Percentiles rank a stretch among this genome's conserved stretches.
Evolutionary conservation across 2,329 filamentous ascomycete species (phyloP).

Genomic region (Trichoderma cornu-damae): DNA sequence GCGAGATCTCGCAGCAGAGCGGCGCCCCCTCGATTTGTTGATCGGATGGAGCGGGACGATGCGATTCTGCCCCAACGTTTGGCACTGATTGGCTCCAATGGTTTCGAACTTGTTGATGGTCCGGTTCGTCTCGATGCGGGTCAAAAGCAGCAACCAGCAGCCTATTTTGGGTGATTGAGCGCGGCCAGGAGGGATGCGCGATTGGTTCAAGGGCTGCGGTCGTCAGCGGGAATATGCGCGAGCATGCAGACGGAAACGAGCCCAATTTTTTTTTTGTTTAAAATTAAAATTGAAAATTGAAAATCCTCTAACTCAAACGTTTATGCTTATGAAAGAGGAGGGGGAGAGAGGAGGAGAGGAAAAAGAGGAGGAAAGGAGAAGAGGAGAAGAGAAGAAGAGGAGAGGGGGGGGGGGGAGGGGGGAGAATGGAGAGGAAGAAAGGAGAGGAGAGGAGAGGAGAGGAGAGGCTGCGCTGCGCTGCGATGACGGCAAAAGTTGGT

Average conservation of each 20-base stretch:
- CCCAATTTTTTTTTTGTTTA: too few relatives aligned
- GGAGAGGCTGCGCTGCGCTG: too few relatives aligned
- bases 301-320: too few relatives aligned
- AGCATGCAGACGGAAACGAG: slow-evolving; percentile 1
- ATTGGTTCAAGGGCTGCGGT: background rate
- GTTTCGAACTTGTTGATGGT: slow-evolving; percentile 5
- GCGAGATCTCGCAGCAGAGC: background rate
- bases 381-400: too few relatives aligned
- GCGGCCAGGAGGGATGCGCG: background rate
- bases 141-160: slow-evolving; percentile 1
- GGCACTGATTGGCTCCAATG: slow-evolving; percentile 8
- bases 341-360: too few relatives aligned
- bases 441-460: too few relatives aligned
- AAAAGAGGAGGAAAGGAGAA: too few relatives aligned
- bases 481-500: too few relatives aligned
- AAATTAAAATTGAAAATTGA: too few relatives aligned
- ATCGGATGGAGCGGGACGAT: slow-evolving; percentile 16
- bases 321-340: too few relatives aligned
- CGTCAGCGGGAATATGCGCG: background rate
- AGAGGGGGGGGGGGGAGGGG: too few relatives aligned
- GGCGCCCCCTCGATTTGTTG: slow-evolving; percentile 7
- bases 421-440: too few relatives aligned
- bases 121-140: slow-evolving; percentile 16
- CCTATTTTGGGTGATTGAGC: slow-evolving; percentile 9
- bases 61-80: slow-evolving; percentile 7